These are phyloP conservation scores for Endotrypanum monterogeii DNA, from an alignment of 208 protist species.

Conservation along the genomic window DNA sequence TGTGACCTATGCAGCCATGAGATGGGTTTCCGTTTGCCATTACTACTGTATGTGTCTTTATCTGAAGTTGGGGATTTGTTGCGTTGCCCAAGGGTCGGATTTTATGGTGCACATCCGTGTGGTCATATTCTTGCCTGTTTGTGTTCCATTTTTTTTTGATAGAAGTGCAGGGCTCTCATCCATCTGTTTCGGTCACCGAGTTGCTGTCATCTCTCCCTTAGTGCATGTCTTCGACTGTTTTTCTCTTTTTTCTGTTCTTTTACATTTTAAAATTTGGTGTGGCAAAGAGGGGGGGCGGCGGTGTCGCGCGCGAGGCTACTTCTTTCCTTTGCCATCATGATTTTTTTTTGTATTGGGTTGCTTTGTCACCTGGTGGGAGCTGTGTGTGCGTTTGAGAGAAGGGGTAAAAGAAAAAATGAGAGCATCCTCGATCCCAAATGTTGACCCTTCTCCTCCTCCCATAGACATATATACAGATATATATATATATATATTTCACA, in stretches of 20 bases:
- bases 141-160: neutral
- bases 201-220: neutral
- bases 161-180: neutral
- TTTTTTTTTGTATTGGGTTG: constrained; percentile 4
- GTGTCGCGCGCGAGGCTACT: neutral
- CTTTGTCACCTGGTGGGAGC: neutral
- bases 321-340: neutral
- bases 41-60: neutral
- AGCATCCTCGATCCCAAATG: neutral
- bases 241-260: neutral
- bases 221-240: neutral
- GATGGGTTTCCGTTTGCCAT: neutral
- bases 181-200: neutral
- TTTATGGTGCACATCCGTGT: neutral
- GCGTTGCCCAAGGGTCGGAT: neutral
- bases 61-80: neutral
- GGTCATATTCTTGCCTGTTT: neutral
- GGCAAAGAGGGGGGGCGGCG: no score
- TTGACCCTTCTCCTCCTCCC: neutral
- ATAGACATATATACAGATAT: neutral
- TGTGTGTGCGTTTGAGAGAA: no score
- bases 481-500: neutral
- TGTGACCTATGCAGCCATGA: neutral
- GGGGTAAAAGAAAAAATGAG: neutral
- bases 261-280: neutral